These are phyloP conservation scores for Eucalyptus grandis DNA, from an alignment of 345 rosid genomes.

Conservation along the genomic window DNA sequence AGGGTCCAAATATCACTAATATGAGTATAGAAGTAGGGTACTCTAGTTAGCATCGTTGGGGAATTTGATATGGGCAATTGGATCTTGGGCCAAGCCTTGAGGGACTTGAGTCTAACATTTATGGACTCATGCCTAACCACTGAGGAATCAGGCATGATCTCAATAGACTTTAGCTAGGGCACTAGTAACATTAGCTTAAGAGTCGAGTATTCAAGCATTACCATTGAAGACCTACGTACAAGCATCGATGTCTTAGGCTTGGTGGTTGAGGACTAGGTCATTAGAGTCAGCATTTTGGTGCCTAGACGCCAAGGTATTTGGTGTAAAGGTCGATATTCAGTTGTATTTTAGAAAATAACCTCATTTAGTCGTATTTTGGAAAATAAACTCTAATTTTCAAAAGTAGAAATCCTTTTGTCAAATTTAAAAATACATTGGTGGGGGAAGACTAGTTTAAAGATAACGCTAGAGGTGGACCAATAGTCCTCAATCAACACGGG, in stretches of 20 bases:
- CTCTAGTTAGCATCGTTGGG: fast-evolving
- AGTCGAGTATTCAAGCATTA: neutral
- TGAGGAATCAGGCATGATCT: neutral
- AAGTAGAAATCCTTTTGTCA: neutral
- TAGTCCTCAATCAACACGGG: fast-evolving
- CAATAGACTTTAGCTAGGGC: neutral
- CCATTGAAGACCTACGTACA: neutral
- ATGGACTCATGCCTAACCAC: neutral
- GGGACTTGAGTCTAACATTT: neutral
- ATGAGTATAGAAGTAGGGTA: neutral
- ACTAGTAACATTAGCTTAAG: neutral
- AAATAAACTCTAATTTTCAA: too few relatives aligned
- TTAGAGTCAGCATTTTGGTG: fast-evolving
- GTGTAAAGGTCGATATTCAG: neutral
- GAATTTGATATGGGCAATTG: neutral
- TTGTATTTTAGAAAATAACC: too few relatives aligned
- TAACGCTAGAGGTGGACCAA: neutral
- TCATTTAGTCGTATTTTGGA: neutral
- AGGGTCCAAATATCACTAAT: neutral
- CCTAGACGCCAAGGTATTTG: neutral
- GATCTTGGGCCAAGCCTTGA: neutral
- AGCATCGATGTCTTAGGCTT: neutral
- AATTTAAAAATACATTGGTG: neutral
- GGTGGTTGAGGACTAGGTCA: neutral
- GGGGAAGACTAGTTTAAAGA: neutral